A percentile compares a stretch with the other conserved stretches of the same genome.
These are phyloP conservation scores for Malassezia equina DNA, from an alignment of 1,284 basidiomycete species.

Conservation along the genomic window DNA sequence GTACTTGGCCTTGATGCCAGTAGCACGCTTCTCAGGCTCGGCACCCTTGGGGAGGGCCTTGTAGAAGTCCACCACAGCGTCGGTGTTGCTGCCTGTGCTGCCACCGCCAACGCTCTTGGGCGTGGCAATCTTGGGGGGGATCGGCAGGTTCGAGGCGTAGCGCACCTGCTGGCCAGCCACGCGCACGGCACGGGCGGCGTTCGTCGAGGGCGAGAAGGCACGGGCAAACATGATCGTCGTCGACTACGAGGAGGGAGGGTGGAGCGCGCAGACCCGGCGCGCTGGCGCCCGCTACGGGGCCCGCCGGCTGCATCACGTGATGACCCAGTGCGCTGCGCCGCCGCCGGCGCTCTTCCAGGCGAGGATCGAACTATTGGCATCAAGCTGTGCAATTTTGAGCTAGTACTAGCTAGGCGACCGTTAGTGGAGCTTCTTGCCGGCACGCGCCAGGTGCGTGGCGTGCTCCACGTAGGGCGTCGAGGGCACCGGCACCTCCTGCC, in stretches of 20 bases:
- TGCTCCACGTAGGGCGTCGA: conserved; percentile 49
- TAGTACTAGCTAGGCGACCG: background rate
- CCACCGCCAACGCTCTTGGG: conserved; percentile 73
- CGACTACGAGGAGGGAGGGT: background rate
- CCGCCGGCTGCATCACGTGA: conserved; percentile 13
- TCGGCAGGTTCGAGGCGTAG: conserved; percentile 51
- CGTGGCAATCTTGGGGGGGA: conserved; percentile 89
- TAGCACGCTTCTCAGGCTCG: conserved; percentile 58
- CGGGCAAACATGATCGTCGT: conserved; percentile 18
- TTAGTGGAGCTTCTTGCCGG: conserved; percentile 36
- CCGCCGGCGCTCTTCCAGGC: too few species aligned
- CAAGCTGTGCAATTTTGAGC: conserved; percentile 10
- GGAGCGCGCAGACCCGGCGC: background rate
- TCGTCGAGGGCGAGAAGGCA: conserved; percentile 9
- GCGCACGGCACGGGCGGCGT: conserved; percentile 14
- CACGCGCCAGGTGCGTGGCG: conserved; percentile 41
- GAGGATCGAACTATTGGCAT: background rate
- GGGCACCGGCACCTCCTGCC: conserved; percentile 77
- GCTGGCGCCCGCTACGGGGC: conserved; percentile 9
- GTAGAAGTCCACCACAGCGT: conserved; percentile 82
- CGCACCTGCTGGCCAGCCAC: conserved; percentile 23
- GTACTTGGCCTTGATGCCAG: conserved; percentile 63
- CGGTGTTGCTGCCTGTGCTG: conserved; percentile 67
- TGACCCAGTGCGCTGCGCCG: background rate
- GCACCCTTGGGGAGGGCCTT: conserved; percentile 69